phyloP scores from a whole-genome alignment of 805 yeast genomes.

The Kuraishia capsulata region DNA sequence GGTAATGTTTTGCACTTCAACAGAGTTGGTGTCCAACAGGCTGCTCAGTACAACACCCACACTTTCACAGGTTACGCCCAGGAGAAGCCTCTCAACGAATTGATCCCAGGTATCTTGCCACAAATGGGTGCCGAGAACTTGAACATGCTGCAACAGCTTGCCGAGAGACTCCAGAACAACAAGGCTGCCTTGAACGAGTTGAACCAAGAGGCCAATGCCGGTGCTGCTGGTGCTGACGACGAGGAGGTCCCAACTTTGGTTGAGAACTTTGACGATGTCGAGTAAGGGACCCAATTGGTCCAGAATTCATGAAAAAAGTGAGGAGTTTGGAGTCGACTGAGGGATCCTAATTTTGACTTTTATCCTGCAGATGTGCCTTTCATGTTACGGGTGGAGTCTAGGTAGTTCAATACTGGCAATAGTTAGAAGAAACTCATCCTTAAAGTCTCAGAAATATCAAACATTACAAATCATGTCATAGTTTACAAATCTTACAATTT shows the following conservation, averaged over 20 bases:
- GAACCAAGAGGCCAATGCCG: slow-evolving; percentile 10
- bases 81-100: slow-evolving; percentile 84
- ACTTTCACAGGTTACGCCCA: slow-evolving; percentile 94
- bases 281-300: too few relatives aligned
- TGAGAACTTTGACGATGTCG: slow-evolving; percentile 80
- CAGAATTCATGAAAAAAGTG: too few relatives aligned
- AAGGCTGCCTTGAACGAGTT: slow-evolving; percentile 28
- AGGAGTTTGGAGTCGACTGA: too few relatives aligned
- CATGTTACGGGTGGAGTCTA: too few relatives aligned
- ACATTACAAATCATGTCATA: too few relatives aligned
- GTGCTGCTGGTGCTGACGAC: slow-evolving; percentile 38
- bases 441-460: too few relatives aligned
- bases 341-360: too few relatives aligned
- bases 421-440: too few relatives aligned
- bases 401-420: too few relatives aligned
- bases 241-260: slow-evolving; percentile 74
- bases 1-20: slow-evolving; percentile 94
- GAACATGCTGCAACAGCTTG: slow-evolving; percentile 80
- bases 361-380: too few relatives aligned
- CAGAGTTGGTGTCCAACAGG: slow-evolving; percentile 93
- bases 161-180: slow-evolving; percentile 71
- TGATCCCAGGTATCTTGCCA: slow-evolving; percentile 89
- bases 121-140: slow-evolving; percentile 96
- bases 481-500: too few relatives aligned
- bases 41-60: slow-evolving; percentile 83